Evolutionary conservation across 768 basidiomycete species (phyloP), one percentile per base, ranked within the genome.

Genomic region (Suillus spraguei): DNA sequence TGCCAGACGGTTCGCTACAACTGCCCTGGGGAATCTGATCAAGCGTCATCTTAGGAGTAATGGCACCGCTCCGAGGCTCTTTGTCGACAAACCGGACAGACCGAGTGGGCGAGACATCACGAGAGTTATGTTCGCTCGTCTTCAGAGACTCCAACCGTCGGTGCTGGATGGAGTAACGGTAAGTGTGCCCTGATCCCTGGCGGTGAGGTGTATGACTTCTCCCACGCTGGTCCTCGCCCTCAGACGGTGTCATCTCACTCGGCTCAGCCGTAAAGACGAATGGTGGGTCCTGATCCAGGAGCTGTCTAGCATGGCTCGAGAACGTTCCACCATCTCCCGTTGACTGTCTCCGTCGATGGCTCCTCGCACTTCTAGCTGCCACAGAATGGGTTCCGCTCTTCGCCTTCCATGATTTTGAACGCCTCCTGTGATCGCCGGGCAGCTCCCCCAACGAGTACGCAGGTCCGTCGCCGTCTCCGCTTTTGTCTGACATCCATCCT

Each of bases 401-500:
- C 60, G 44, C 56, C 65, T 66, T 72, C 69, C 32, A 66, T 32
- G 70, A 67, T 59, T 69, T 74, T 44, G 68, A 60, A 39, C 74
- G 77, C 53, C 66, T 70, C 61, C 67, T 72, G 39, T 68, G 65
- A 59, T 62, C 67, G 28, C 60, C 38, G 5, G 42, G 60, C 60
- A 53, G 66, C 54, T 39, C 59, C 20, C 28, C 24, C 35, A 64
- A 67, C 33, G 67, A 63, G 41, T 60, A 38, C 7, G 64, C 58
- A 38, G 64, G 56, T 3, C 63, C 60, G 33, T 68, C 66, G 28
- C 67, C 72, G 28, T 71, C 70, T 49, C 69, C 74, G 62, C 80
- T 82, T 28, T 71, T 76, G 55, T 91, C 90, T 7, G 88, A 90
- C 20, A 81, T 80, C 88, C 87, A 90, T 2, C 80, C 86, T 64